A percentile compares a stretch with the other conserved stretches of the same genome.
Evolutionary conservation across 352 stramenopile species (phyloP).

Genomic region (Globisporangium apiculatum): DNA sequence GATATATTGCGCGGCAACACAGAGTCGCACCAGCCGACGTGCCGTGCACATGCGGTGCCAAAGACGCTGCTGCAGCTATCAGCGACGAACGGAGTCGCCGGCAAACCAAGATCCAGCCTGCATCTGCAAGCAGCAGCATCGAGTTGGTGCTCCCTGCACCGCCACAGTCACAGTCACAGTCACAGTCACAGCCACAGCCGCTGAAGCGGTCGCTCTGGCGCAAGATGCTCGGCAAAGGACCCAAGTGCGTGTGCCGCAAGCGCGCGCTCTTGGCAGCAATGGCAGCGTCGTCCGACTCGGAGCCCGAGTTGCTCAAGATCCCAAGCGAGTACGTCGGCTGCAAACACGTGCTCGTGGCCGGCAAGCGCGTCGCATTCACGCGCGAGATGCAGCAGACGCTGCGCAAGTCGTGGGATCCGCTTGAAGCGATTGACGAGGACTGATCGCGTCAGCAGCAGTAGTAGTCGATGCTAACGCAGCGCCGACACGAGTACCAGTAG

Average conservation of each 20-base stretch:
- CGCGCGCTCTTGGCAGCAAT: neutral
- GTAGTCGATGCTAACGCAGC: neutral
- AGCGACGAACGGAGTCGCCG: conserved; percentile 5
- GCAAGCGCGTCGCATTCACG: conserved; percentile 46
- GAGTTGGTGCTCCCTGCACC: neutral
- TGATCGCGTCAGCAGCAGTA: neutral
- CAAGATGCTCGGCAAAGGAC: conserved; percentile 43
- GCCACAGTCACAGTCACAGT: neutral
- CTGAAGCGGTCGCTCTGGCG: conserved; percentile 49
- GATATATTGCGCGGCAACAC: conserved; percentile 2
- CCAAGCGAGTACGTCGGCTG: conserved; percentile 39
- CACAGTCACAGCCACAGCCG: neutral
- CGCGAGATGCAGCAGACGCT: conserved; percentile 41
- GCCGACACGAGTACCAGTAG: neutral
- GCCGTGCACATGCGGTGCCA: conserved; percentile 12
- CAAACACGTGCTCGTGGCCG: conserved; percentile 30
- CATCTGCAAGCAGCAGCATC: neutral
- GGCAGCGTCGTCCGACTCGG: neutral
- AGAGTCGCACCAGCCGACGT: neutral
- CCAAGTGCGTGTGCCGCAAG: conserved; percentile 45
- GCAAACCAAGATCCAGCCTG: conserved; percentile 13
- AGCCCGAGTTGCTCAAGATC: conserved; percentile 26
- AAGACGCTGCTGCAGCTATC: neutral
- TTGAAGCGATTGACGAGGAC: conserved; percentile 44
- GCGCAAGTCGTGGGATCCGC: conserved; percentile 29